Percentiles rank a stretch among this genome's conserved stretches.
These are phyloP conservation scores for Eucalyptus urophylla DNA, from an alignment of 345 rosid species.

Conservation along the genomic window DNA sequence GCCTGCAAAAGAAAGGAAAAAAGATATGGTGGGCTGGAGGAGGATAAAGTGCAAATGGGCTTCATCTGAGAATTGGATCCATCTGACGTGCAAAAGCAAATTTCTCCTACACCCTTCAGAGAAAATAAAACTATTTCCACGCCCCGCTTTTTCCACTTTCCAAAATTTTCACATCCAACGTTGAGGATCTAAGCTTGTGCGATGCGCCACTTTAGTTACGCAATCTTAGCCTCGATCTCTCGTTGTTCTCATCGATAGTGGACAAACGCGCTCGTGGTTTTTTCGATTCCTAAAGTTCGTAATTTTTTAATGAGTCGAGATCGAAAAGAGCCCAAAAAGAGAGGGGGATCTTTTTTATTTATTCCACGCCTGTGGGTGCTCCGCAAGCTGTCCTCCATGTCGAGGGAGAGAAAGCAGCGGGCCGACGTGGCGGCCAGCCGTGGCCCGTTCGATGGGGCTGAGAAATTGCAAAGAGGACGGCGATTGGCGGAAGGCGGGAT, in stretches of 20 bases:
- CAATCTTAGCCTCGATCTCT: background rate
- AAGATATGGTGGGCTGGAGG: background rate
- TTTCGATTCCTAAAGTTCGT: background rate
- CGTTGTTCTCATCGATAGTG: background rate
- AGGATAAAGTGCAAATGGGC: background rate
- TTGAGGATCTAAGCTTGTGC: background rate
- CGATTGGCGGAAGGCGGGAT: background rate
- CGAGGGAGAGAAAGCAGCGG: background rate
- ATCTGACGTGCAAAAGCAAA: background rate
- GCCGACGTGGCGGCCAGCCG: background rate
- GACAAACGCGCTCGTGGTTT: background rate
- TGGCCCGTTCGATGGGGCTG: background rate
- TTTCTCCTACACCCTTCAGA: background rate
- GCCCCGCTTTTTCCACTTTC: background rate
- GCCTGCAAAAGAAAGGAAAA: background rate
- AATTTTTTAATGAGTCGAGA: background rate
- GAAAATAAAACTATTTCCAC: background rate
- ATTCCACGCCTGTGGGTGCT: background rate
- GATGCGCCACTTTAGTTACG: background rate
- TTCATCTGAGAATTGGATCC: background rate
- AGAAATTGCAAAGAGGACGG: background rate
- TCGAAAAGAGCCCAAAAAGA: background rate
- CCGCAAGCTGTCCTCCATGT: background rate
- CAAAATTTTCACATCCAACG: background rate
- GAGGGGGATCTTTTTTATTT: background rate